phyloP scores from a whole-genome alignment of 495 filamentous ascomycete species.

The Tuber aestivum region DNA sequence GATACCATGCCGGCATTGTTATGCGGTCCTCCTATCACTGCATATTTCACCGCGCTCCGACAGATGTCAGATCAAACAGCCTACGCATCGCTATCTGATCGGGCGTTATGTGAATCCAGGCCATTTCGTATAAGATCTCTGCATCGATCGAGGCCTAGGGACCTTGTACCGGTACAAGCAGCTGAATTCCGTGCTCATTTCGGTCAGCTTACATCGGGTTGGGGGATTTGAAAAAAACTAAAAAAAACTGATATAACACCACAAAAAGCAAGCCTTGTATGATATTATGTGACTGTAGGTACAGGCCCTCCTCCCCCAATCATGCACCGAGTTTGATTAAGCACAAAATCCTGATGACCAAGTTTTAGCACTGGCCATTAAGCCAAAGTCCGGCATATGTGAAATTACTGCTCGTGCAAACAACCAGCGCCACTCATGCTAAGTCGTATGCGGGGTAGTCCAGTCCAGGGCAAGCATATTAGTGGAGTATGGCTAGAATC shows the following conservation, averaged over 20 bases:
- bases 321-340: background rate
- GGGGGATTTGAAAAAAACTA: background rate
- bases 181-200: background rate
- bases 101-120: background rate
- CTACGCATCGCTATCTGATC: background rate
- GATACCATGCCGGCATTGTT: background rate
- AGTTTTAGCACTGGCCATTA: background rate
- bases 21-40: background rate
- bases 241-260: background rate
- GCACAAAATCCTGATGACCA: background rate
- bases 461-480: background rate
- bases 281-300: background rate
- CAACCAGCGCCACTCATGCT: background rate
- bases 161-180: background rate
- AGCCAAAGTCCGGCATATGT: background rate
- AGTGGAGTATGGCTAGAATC: background rate
- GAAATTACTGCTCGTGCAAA: background rate
- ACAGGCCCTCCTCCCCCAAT: background rate
- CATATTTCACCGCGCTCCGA: background rate
- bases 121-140: background rate
- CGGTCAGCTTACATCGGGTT: background rate
- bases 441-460: background rate
- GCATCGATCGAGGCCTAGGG: background rate
- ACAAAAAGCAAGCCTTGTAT: background rate
- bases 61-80: background rate